A percentile compares a stretch with the other conserved stretches of the same genome.
phyloP scores from a whole-genome alignment of 495 filamentous ascomycete species.

The Penicillium desertorum region DNA sequence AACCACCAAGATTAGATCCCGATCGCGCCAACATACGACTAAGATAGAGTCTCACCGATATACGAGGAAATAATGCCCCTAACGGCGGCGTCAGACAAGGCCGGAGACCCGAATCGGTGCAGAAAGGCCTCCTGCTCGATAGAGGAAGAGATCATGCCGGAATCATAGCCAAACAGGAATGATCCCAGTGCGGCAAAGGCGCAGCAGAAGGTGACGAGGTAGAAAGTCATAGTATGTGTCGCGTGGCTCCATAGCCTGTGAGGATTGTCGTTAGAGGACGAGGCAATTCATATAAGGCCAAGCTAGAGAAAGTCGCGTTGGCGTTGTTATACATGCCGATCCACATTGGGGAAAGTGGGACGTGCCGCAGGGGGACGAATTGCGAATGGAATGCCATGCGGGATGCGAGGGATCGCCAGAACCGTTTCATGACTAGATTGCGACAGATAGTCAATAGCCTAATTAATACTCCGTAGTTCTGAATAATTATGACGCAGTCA shows the following conservation, averaged over 20 bases:
- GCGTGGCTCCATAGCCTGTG: constrained; percentile 16
- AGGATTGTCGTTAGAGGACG: neutral
- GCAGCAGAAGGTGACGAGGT: constrained; percentile 45
- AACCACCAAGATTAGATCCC: constrained; percentile 7
- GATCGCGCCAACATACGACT: constrained; percentile 8
- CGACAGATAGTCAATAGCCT: neutral
- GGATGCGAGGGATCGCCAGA: constrained; percentile 20
- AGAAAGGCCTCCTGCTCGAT: constrained; percentile 47
- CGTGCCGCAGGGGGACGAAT: constrained; percentile 24
- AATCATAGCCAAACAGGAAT: constrained; percentile 55
- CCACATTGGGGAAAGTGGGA: constrained; percentile 22
- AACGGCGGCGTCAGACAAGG: constrained; percentile 40
- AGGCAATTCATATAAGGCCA: constrained; percentile 11
- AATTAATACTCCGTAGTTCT: neutral
- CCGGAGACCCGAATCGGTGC: constrained; percentile 36
- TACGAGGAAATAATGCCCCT: constrained; percentile 55
- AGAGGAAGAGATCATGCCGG: constrained; percentile 54
- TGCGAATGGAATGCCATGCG: constrained; percentile 24
- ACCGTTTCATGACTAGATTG: neutral
- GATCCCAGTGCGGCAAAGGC: constrained; percentile 60
- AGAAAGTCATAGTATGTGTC: constrained; percentile 28
- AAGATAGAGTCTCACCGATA: constrained; percentile 29
- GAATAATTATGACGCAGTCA: neutral
- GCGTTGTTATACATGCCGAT: constrained; percentile 21
- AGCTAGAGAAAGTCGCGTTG: neutral